These are phyloP conservation scores for Leucocoprinus birnbaumii DNA, from an alignment of 768 basidiomycete species.

Conservation along the genomic window DNA sequence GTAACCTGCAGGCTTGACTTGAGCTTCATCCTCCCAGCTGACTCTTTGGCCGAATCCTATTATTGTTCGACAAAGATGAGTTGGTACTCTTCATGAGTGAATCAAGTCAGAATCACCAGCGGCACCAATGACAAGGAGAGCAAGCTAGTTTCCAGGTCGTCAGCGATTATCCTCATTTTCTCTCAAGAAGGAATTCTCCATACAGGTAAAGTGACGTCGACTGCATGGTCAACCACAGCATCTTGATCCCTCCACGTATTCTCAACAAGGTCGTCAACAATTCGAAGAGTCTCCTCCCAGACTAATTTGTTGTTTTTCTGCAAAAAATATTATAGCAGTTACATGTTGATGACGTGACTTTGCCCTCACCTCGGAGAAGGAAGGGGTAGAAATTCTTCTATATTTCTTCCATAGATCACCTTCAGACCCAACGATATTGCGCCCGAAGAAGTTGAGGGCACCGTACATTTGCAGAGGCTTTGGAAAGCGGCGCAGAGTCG, in stretches of 20 bases:
- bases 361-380: constrained; percentile 54
- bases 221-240: constrained; percentile 37
- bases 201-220: constrained; percentile 55
- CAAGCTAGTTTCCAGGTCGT: no score
- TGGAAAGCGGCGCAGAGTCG: no score
- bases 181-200: constrained; percentile 11
- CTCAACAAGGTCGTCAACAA: constrained; percentile 39
- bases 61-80: no score
- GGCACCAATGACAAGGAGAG: constrained; percentile 52
- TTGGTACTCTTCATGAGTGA: background rate
- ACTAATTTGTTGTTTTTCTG: constrained; percentile 47
- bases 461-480: constrained; percentile 50
- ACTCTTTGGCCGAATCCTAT: constrained; percentile 52
- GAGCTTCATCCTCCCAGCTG: constrained; percentile 41
- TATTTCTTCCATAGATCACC: constrained; percentile 66
- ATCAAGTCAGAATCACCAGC: constrained; percentile 34
- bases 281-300: constrained; percentile 44
- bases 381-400: constrained; percentile 59
- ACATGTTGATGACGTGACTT: background rate
- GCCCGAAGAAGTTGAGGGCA: constrained; percentile 47
- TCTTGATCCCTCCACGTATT: constrained; percentile 44
- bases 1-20: constrained; percentile 37
- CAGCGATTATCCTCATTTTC: background rate
- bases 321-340: background rate
- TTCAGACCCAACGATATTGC: constrained; percentile 64